Evolutionary conservation across 306 rosid species (phyloP).

Genomic region (Purshia tridentata): DNA sequence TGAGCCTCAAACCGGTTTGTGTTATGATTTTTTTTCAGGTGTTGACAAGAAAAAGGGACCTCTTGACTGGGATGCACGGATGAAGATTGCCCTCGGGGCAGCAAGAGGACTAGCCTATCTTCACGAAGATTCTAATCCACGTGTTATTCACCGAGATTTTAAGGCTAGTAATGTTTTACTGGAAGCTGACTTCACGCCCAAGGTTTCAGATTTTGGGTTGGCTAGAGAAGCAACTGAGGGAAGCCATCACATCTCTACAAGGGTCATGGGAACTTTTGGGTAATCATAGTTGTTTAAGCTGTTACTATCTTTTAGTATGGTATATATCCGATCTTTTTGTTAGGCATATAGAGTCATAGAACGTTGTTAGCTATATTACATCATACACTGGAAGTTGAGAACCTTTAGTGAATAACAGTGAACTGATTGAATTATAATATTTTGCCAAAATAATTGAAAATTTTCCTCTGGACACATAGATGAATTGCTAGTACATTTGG

Average conservation of each 20-base stretch:
- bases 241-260: constrained; percentile 75
- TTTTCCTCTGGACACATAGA: not conserved
- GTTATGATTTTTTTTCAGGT: constrained; percentile 47
- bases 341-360: not conserved
- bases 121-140: constrained; percentile 95
- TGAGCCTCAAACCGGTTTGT: constrained; percentile 2
- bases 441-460: not conserved
- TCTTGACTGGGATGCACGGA: constrained; percentile 91
- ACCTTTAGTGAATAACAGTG: not conserved
- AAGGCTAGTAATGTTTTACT: constrained; percentile 88
- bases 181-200: constrained; percentile 91
- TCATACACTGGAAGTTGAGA: not conserved
- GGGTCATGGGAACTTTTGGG: constrained; percentile 99
- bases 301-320: not conserved
- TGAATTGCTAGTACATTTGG: not conserved
- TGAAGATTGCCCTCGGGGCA: constrained; percentile 92
- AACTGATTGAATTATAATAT: not conserved
- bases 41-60: constrained; percentile 66
- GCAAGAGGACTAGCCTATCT: constrained; percentile 98
- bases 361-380: not conserved
- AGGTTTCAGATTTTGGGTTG: constrained; percentile 96
- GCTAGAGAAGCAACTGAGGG: constrained; percentile 99
- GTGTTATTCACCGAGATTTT: constrained; percentile 93
- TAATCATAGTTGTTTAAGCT: constrained; percentile 27
- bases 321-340: not conserved